phyloP scores from a whole-genome alignment of 345 rosid genomes.

The Populus deltoides region DNA sequence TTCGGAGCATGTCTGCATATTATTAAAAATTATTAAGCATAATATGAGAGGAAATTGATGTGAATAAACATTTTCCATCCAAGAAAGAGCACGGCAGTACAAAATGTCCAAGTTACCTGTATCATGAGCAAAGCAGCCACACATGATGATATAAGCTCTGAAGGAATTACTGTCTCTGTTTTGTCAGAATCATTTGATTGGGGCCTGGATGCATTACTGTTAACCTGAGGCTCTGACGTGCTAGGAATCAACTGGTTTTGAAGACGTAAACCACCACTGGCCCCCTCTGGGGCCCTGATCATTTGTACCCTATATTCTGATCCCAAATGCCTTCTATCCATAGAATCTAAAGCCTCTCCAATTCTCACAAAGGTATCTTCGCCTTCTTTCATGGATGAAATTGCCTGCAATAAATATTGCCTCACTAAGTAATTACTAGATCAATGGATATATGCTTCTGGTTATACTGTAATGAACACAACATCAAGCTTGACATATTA shows the following conservation, averaged over 20 bases:
- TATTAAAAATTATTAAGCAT: constrained; percentile 1
- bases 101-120: constrained; percentile 50
- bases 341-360: constrained; percentile 59
- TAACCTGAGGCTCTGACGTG: constrained; percentile 32
- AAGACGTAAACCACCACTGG: constrained; percentile 33
- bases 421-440: background rate
- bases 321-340: constrained; percentile 45
- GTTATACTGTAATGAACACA: background rate
- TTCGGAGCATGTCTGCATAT: constrained; percentile 76
- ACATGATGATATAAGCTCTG: constrained; percentile 77
- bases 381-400: constrained; percentile 67
- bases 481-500: background rate
- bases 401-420: constrained; percentile 51
- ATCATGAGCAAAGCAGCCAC: constrained; percentile 83
- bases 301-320: constrained; percentile 33
- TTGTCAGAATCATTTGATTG: constrained; percentile 41
- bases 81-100: background rate
- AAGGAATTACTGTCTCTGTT: constrained; percentile 53
- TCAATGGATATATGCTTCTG: background rate
- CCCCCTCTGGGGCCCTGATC: constrained; percentile 43
- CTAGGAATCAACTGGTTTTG: constrained; percentile 35
- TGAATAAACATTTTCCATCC: background rate
- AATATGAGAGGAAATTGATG: background rate
- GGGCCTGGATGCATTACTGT: constrained; percentile 18
- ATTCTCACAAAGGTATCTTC: constrained; percentile 62